Evolutionary conservation across 352 stramenopile genomes (phyloP), one percentile per base, ranked within the genome.

Genomic region (Phytophthora cactorum): DNA sequence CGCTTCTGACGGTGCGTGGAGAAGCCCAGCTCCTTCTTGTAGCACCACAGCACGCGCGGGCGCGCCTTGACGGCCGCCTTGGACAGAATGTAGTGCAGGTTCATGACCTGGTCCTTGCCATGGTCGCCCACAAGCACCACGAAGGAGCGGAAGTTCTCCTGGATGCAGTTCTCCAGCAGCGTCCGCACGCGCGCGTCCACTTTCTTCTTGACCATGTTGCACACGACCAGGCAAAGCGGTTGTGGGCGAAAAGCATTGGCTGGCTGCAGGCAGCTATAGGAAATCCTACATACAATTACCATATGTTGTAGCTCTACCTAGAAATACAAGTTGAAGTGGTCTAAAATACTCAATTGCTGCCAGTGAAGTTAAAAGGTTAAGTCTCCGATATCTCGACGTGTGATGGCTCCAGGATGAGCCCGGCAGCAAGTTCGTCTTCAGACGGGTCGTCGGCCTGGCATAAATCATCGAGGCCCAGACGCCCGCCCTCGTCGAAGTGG

Each of bases 1-100:
- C 91, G 86, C 74, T 97, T 97, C 75, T 98, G 92, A 65, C 93
- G 93, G 77, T 99, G 97, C 56, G 97, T 99, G 12, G 96, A 99
- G 77, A 99, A 99, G 29, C 98, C 98, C 50, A 99, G 84, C 80
- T 99, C 97, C 71, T 99, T 99, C 75, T 99, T 99, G 90, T 99
- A 99, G 79, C 97, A 99, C 98, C 98, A 99, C 7, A 99, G 79
- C 46, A 99, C 97, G 57, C 95, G 97, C 11, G 97, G 96, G 15
- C 97, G 92, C 31, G 96, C 91, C 67, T 98, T 97, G 29, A 99
- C 91, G 15, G 92, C 89, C 10, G 95, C 92, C 77, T 98, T 98
- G 52, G 89, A 95, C 38, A 99, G 79, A 64, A 99, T 99, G 73
- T 99, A 98, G 81, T 99, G 97, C 60, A 99, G 81, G 76, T 99